A percentile compares a stretch with the other conserved stretches of the same genome.
These are phyloP conservation scores for Heliocybe sulcata DNA, from an alignment of 1,284 basidiomycete genomes.

Conservation along the genomic window DNA sequence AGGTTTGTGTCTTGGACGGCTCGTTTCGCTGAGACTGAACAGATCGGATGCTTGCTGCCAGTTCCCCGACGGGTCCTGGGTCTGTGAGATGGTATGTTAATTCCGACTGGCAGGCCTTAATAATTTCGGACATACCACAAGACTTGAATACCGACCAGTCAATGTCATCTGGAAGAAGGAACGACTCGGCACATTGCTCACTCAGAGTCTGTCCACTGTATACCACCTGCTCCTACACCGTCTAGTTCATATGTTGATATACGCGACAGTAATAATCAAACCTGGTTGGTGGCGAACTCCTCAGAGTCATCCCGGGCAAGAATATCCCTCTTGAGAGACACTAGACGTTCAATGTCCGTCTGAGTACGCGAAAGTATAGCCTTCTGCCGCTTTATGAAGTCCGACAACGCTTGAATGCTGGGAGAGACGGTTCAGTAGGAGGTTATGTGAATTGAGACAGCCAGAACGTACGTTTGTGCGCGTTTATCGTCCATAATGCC, in stretches of 20 bases:
- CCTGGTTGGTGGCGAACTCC: background rate
- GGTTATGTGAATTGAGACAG: constrained; percentile 6
- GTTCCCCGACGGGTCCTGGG: constrained; percentile 34
- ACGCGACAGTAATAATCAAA: no score
- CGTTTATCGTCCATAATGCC: constrained; percentile 46
- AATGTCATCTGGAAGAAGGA: constrained; percentile 32
- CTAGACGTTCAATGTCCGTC: constrained; percentile 50
- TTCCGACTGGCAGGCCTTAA: background rate
- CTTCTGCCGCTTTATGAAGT: constrained; percentile 55
- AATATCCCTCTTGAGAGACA: constrained; percentile 29
- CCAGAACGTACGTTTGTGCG: constrained; percentile 44
- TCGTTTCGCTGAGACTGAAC: constrained; percentile 27
- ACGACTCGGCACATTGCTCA: constrained; percentile 29
- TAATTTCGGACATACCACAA: constrained; percentile 28
- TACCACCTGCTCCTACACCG: background rate
- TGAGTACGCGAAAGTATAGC: constrained; percentile 48
- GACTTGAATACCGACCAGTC: constrained; percentile 45
- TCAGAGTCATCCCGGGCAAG: constrained; percentile 12
- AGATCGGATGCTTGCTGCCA: constrained; percentile 29
- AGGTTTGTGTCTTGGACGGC: constrained; percentile 31
- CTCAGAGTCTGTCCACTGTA: constrained; percentile 20
- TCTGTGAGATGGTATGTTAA: constrained; percentile 26
- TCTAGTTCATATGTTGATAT: no score
- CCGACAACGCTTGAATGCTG: constrained; percentile 60
- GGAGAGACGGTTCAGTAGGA: background rate